These are phyloP conservation scores for Phialophora macrospora DNA, from an alignment of 2,329 filamentous ascomycete species.

Conservation along the genomic window DNA sequence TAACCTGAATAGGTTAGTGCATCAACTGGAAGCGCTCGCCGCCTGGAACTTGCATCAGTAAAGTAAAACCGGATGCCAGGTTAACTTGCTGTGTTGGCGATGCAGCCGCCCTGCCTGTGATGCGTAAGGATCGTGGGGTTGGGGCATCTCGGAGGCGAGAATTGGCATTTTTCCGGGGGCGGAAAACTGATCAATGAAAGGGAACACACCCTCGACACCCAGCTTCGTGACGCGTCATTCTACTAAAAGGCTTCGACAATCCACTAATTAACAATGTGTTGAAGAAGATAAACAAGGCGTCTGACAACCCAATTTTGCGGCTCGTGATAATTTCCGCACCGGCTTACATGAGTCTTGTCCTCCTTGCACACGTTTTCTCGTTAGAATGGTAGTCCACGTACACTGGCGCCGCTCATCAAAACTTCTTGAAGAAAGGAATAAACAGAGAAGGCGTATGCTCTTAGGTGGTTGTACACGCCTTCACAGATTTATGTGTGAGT, in stretches of 20 bases:
- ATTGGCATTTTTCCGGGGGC: too few relatives aligned
- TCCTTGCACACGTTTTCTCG: too few relatives aligned
- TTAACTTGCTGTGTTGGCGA: not conserved
- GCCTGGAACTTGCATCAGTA: too few relatives aligned
- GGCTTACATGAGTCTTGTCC: not conserved
- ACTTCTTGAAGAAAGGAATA: not conserved
- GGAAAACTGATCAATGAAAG: too few relatives aligned
- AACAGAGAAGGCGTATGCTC: not conserved
- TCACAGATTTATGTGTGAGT: not conserved
- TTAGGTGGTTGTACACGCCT: not conserved
- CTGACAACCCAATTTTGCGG: not conserved
- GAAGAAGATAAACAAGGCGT: not conserved
- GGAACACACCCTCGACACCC: too few relatives aligned
- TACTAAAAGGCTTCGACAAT: not conserved
- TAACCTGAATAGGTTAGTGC: too few relatives aligned
- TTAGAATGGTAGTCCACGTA: too few relatives aligned
- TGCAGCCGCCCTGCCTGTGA: not conserved
- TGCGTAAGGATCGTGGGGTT: too few relatives aligned
- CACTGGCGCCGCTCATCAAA: not conserved
- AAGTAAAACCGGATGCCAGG: not conserved
- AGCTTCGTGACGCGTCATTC: not conserved
- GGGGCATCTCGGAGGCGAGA: not conserved
- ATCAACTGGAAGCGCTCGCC: too few relatives aligned
- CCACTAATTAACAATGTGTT: not conserved
- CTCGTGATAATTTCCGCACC: not conserved